Conservation (phyloP, 345 rosid genomes). For the Gossypium turneri region DNA sequence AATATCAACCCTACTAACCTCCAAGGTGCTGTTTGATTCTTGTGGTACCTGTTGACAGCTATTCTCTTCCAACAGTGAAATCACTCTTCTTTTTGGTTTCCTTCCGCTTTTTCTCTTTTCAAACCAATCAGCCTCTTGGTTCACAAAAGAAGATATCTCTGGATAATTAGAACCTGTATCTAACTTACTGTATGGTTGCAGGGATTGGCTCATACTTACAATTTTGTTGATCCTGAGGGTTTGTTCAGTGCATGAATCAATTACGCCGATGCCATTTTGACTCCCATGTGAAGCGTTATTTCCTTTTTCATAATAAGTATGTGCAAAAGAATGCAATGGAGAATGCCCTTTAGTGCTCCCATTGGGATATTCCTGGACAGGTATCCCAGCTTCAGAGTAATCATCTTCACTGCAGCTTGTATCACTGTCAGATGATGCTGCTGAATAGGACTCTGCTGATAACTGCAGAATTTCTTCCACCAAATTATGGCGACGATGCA, state of each 20-base stretch:
- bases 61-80: constrained; percentile 46
- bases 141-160: constrained; percentile 36
- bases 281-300: constrained; percentile 24
- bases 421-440: constrained; percentile 70
- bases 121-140: constrained; percentile 41
- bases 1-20: constrained; percentile 28
- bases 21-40: constrained; percentile 33
- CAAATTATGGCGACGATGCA: constrained; percentile 75
- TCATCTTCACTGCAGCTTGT: constrained; percentile 82
- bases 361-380: constrained; percentile 27
- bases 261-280: constrained; percentile 33
- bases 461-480: constrained; percentile 95
- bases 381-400: constrained; percentile 37
- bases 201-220: constrained; percentile 26
- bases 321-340: constrained; percentile 15
- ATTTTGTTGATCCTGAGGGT: constrained; percentile 26
- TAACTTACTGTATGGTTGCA: constrained; percentile 26
- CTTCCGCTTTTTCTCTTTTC: constrained; percentile 51
- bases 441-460: constrained; percentile 81
- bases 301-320: constrained; percentile 13
- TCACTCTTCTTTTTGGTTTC: constrained; percentile 52
- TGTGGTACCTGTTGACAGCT: constrained; percentile 32
- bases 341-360: constrained; percentile 22
- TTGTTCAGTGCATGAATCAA: constrained; percentile 35
- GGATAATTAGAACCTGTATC: constrained; percentile 30